A percentile compares a stretch with the other conserved stretches of the same genome.
Conservation (phyloP, 2,329 filamentous ascomycete genomes). For the Fusarium coicis region DNA sequence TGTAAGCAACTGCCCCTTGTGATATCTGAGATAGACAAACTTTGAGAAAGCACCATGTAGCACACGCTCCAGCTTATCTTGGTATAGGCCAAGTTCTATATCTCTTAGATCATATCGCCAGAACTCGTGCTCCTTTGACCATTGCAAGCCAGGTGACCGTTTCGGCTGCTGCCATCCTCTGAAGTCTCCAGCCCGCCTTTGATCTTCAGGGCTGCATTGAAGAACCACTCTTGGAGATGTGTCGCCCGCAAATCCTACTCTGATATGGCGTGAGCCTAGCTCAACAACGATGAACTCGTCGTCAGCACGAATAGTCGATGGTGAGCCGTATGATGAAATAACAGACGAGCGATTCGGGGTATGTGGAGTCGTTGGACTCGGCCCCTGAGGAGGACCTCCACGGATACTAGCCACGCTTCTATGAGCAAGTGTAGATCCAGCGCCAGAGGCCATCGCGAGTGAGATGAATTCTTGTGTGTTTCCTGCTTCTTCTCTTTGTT, state of each 20-base stretch:
- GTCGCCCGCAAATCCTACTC: constrained; percentile 89
- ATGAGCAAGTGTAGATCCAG: constrained; percentile 62
- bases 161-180: constrained; percentile 71
- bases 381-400: constrained; percentile 51
- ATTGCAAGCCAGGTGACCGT: constrained; percentile 60
- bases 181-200: constrained; percentile 84
- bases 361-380: constrained; percentile 62
- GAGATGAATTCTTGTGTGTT: not conserved
- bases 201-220: constrained; percentile 78
- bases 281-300: constrained; percentile 89
- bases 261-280: constrained; percentile 80
- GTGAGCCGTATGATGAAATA: constrained; percentile 66
- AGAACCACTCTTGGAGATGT: constrained; percentile 76
- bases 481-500: not conserved
- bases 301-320: constrained; percentile 74
- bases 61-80: constrained; percentile 86
- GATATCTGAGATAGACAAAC: constrained; percentile 53
- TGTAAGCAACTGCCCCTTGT: constrained; percentile 18
- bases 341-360: constrained; percentile 67
- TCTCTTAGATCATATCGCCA: constrained; percentile 81
- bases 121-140: constrained; percentile 76
- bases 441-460: constrained; percentile 56
- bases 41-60: constrained; percentile 85
- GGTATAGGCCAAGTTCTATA: constrained; percentile 80
- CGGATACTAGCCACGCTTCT: constrained; percentile 69